Conservation (phyloP, 768 basidiomycete species). For the Naganishia antarctica region DNA sequence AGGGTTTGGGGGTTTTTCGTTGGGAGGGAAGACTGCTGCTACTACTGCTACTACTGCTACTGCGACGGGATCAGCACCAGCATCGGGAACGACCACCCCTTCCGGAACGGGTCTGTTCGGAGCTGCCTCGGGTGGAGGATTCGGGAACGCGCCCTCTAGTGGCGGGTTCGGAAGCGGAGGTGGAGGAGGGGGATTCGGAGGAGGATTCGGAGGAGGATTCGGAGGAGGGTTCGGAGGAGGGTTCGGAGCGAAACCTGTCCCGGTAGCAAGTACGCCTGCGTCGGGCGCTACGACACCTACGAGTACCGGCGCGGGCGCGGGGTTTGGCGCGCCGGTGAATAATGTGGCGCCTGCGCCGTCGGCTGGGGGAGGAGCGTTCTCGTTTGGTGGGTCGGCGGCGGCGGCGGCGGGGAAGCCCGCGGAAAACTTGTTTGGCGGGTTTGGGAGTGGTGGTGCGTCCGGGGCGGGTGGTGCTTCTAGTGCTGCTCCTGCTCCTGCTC, state of each 20-base stretch:
- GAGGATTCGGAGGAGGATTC: too few relatives aligned
- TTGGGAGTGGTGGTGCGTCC: not conserved
- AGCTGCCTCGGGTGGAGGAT: too few relatives aligned
- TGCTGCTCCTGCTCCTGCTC: constrained; percentile 8
- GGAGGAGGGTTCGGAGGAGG: constrained; percentile 1
- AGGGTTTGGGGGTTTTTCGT: constrained; percentile 6
- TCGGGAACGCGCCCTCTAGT: too few relatives aligned
- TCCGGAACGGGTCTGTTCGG: too few relatives aligned
- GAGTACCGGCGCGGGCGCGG: not conserved
- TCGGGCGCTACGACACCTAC: not conserved
- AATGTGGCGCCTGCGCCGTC: not conserved
- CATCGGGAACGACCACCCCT: constrained; percentile 3
- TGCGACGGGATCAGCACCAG: too few relatives aligned
- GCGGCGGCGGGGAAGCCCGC: not conserved
- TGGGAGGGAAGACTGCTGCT: not conserved
- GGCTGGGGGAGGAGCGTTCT: not conserved
- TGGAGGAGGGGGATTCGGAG: too few relatives aligned
- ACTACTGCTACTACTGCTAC: not conserved
- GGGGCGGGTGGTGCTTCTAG: not conserved
- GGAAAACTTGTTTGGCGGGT: constrained; percentile 18
- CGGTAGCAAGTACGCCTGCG: not conserved
- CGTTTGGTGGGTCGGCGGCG: constrained; percentile 4
- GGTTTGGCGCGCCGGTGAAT: not conserved
- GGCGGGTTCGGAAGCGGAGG: too few relatives aligned
- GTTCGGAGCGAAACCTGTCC: not conserved